Evolutionary conservation across 495 filamentous ascomycete genomes (phyloP).

Genomic region (Chaetomidium leptoderma): DNA sequence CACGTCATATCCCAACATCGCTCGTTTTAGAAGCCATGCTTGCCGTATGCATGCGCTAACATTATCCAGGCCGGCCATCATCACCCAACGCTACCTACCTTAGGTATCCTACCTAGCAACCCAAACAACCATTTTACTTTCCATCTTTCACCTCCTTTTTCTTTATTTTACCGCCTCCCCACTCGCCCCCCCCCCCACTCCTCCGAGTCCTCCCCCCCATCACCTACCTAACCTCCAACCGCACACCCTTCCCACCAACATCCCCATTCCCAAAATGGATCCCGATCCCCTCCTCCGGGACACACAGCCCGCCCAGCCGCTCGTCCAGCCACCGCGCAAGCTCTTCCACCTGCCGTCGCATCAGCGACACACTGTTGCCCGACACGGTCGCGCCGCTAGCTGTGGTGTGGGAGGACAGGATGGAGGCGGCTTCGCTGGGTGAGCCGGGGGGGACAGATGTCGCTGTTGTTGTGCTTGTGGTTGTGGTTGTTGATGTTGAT

Average conservation of each 20-base stretch:
- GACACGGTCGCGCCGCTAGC: conserved; percentile 8
- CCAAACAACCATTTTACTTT: too few species aligned
- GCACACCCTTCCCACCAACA: background rate
- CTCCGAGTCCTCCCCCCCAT: background rate
- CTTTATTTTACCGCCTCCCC: background rate
- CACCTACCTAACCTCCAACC: background rate
- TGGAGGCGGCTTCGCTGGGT: conserved; percentile 36
- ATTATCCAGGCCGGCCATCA: background rate
- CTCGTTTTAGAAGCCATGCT: too few species aligned
- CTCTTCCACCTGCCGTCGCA: conserved; percentile 47
- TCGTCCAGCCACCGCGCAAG: conserved; percentile 45
- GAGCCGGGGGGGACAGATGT: conserved; percentile 23
- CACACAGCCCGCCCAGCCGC: conserved; percentile 36
- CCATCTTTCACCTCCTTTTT: background rate
- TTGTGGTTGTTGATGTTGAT: background rate
- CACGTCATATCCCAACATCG: background rate
- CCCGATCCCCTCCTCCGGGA: conserved; percentile 43
- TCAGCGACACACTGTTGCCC: conserved; percentile 29
- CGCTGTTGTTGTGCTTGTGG: conserved; percentile 7
- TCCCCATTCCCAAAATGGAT: conserved; percentile 15
- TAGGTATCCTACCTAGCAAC: too few species aligned
- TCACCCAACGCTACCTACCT: background rate
- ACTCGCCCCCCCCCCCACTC: background rate
- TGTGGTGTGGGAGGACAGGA: conserved; percentile 27
- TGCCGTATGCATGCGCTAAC: background rate